These are phyloP conservation scores for Aspergillus proliferans DNA, from an alignment of 2,329 filamentous ascomycete genomes.

Conservation along the genomic window DNA sequence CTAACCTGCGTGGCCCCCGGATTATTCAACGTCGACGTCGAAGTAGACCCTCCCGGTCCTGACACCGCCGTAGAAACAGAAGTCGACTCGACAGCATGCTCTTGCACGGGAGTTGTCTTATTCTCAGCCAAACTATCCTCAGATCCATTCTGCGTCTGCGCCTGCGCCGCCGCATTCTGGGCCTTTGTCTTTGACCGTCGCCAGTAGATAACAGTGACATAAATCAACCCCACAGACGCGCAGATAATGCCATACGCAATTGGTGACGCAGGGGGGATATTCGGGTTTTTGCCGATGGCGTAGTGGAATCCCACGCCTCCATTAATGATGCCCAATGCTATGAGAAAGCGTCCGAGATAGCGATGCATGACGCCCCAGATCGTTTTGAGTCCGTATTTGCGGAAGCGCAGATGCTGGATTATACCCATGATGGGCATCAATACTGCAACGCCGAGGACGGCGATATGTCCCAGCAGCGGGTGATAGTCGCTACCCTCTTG, in stretches of 20 bases:
- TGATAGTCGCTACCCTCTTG: constrained; percentile 37
- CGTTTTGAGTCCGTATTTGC: constrained; percentile 39
- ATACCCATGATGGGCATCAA: constrained; percentile 48
- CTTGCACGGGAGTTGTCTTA: too few species aligned
- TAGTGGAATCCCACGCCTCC: constrained; percentile 48
- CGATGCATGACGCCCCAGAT: constrained; percentile 44
- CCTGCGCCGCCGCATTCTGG: too few species aligned
- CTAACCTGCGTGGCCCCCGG: too few species aligned
- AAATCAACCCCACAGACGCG: constrained; percentile 41
- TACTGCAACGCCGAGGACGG: constrained; percentile 47
- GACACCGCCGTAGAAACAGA: too few species aligned
- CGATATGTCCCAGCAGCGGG: constrained; percentile 46
- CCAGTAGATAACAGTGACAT: constrained; percentile 21
- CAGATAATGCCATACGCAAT: constrained; percentile 47
- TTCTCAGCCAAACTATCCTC: too few species aligned
- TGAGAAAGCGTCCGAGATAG: constrained; percentile 46
- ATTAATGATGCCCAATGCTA: constrained; percentile 49
- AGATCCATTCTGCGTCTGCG: too few species aligned
- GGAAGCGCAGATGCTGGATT: constrained; percentile 46
- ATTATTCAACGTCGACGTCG: too few species aligned
- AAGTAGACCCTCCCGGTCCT: too few species aligned
- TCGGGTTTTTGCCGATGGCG: constrained; percentile 33
- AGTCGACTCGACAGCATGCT: too few species aligned
- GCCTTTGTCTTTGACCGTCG: background rate
- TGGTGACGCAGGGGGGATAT: constrained; percentile 23